Base-by-base conservation (phyloP, 1,284 basidiomycete species). In the Psilocybe mexicana region DNA sequence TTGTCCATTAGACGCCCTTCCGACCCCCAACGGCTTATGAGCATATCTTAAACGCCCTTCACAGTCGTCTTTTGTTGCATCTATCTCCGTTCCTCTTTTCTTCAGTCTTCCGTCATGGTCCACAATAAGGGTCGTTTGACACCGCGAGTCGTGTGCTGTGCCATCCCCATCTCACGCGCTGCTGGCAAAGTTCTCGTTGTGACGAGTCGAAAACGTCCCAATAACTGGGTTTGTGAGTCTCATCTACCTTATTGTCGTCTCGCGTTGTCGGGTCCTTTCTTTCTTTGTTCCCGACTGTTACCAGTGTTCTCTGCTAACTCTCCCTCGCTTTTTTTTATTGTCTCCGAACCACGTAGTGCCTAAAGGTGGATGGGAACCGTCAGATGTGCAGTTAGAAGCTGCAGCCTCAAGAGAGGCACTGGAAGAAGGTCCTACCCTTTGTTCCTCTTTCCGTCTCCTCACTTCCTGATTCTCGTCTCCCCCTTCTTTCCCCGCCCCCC, bases 341-440 rank as follows among this genome's bases (percentile, higher is more conserved):
- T 51, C 44, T 57, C 55, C 57, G 61, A 60, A 62, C 62, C 61
- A 57, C 43, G 58, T 69, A 93, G 91, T 93, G 70, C 90, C 90
- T 26, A 93, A 93, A 78, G 90, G 90, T 75, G 90, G 90, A 68
- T 93, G 87, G 87, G 90, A 93, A 76, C 78, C 84, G 65, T 80
- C 86, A 60, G 90, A 93, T 82, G 84, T 80, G 67, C 80, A 79
- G 73, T 76, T 93, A 69, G 89, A 92, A 80, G 86, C 84, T 76
- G 91, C 90, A 72, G 91, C 91, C 76, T 87, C 85, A 70, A 84
- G 91, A 73, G 90, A 93, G 85, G 90, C 90, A 77, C 80, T 88
- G 75, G 90, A 93, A 90, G 90, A 93, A 92, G 90, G 90, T 93
- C 88, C 84, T 84, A 86, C 84, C 85, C 79, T 84, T 85, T 85